These are phyloP conservation scores for Penicillium cataractarum DNA, from an alignment of 495 filamentous ascomycete species.

Conservation along the genomic window DNA sequence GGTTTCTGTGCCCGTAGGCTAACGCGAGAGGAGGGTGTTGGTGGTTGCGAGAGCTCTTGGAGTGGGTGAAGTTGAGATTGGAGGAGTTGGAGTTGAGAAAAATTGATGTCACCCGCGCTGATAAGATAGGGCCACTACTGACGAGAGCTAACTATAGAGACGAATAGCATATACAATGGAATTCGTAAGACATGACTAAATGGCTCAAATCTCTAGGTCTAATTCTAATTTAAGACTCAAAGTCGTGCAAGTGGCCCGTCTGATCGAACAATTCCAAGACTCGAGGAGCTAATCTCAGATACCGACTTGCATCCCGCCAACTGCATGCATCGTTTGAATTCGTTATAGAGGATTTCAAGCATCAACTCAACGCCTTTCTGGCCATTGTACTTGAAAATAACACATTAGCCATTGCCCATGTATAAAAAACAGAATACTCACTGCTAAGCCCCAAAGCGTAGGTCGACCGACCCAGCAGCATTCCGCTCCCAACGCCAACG, in stretches of 20 bases:
- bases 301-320: slow-evolving; percentile 53
- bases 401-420: background rate
- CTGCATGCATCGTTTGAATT: slow-evolving; percentile 57
- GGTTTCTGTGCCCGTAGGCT: background rate
- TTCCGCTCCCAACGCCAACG: slow-evolving; percentile 65
- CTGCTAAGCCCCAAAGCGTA: slow-evolving; percentile 53
- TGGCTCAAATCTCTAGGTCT: background rate
- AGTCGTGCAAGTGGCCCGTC: slow-evolving; percentile 49
- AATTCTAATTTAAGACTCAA: background rate
- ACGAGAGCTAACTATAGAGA: background rate
- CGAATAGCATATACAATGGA: too few relatives aligned
- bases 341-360: slow-evolving; percentile 47
- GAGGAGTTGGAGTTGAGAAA: slow-evolving; percentile 21
- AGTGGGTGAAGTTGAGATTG: slow-evolving; percentile 4
- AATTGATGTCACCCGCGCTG: slow-evolving; percentile 31
- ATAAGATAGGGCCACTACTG: slow-evolving; percentile 18
- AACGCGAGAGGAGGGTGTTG: background rate
- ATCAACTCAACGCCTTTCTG: slow-evolving; percentile 45
- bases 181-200: background rate
- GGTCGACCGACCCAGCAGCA: slow-evolving; percentile 68
- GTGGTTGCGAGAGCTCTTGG: slow-evolving; percentile 7
- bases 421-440: slow-evolving; percentile 15
- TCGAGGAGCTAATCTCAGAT: slow-evolving; percentile 45
- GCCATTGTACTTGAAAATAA: slow-evolving; percentile 36
- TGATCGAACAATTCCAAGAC: slow-evolving; percentile 38